These are phyloP conservation scores for Notholithocarpus densiflorus DNA, from an alignment of 306 rosid genomes.

Conservation along the genomic window DNA sequence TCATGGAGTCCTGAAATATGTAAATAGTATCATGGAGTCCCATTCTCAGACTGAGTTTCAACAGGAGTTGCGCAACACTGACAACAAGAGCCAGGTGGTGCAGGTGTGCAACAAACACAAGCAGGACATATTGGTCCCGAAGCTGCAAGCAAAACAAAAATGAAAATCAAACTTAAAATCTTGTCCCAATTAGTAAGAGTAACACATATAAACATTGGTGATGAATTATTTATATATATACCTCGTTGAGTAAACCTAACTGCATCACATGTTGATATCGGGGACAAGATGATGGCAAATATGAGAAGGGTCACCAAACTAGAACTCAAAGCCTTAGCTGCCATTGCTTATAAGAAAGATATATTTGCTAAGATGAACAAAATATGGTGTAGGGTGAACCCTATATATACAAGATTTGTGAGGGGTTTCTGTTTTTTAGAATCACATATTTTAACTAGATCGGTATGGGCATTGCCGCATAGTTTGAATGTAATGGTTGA, in stretches of 20 bases:
- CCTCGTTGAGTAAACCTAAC: conserved; percentile 11
- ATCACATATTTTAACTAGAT: not conserved
- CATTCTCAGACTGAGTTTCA: conserved; percentile 14
- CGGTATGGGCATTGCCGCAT: not conserved
- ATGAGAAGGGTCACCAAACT: conserved; percentile 29
- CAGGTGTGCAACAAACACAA: conserved; percentile 42
- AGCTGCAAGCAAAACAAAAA: conserved; percentile 7
- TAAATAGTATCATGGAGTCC: conserved; percentile 14
- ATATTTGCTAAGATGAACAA: not conserved
- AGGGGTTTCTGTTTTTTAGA: too few species aligned
- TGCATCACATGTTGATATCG: conserved; percentile 24
- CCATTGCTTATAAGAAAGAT: conserved; percentile 13
- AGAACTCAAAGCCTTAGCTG: conserved; percentile 18
- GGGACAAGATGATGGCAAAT: conserved; percentile 31
- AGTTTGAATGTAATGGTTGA: not conserved
- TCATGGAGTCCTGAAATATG: not conserved
- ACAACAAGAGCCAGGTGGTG: conserved; percentile 47
- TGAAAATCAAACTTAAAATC: not conserved
- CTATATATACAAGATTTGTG: not conserved
- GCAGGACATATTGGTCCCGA: conserved; percentile 35
- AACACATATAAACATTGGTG: not conserved
- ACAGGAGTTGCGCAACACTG: conserved; percentile 40
- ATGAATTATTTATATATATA: not conserved
- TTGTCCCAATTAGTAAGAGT: not conserved
- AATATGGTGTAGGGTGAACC: not conserved